Evolutionary conservation across 75 land plant species (phyloP).

Genomic region (Larix kaempferi): DNA sequence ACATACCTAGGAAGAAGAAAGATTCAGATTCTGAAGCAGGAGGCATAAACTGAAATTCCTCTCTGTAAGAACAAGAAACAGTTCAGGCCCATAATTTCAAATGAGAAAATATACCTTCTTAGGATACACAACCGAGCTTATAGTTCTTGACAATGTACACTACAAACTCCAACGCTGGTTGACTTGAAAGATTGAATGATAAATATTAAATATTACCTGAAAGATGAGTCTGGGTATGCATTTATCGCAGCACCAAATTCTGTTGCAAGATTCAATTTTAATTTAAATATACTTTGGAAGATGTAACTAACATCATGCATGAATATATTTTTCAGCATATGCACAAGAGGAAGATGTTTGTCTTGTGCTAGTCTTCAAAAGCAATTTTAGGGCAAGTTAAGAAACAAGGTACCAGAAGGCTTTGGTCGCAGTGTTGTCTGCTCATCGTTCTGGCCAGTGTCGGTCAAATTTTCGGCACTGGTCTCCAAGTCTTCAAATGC

Average conservation of each 20-base stretch:
- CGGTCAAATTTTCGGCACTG: background rate
- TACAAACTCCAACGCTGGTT: background rate
- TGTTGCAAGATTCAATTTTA: slow-evolving; percentile 1
- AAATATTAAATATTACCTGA: slow-evolving; percentile 11
- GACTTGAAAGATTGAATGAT: background rate
- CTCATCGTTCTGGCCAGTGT: background rate
- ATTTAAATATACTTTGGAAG: background rate
- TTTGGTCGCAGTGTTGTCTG: background rate
- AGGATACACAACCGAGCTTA: background rate
- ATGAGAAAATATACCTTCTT: background rate
- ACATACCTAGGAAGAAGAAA: slow-evolving; percentile 13
- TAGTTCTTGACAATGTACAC: background rate
- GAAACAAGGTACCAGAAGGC: background rate
- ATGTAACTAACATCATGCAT: background rate
- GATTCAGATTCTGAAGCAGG: background rate
- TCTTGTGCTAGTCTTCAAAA: background rate
- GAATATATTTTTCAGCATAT: background rate
- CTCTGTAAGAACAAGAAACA: slow-evolving; percentile 5
- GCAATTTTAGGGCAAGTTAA: background rate
- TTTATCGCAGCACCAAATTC: slow-evolving; percentile 1
- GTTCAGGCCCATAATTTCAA: background rate
- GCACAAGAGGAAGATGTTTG: background rate
- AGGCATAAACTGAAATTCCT: background rate
- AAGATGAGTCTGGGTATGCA: background rate
- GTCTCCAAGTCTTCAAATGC: background rate